Conservation (phyloP, 2,329 filamentous ascomycete species). For the Trichoderma cornu-damae region DNA sequence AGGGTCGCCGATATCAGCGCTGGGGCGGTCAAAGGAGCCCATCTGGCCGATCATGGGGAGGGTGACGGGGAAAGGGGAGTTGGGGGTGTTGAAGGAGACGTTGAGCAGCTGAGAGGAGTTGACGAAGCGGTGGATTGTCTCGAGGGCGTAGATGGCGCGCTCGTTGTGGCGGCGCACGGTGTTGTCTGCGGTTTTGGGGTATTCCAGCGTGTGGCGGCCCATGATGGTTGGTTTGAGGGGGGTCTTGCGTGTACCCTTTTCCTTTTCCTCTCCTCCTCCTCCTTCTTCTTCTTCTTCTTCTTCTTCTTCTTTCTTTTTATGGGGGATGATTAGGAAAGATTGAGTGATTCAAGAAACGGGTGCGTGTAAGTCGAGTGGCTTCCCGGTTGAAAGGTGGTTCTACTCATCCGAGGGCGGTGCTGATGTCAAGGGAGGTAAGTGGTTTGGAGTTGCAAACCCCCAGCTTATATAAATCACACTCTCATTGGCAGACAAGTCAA, state of each 20-base stretch:
- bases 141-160: slow-evolving; percentile 64
- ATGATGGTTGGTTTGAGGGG: slow-evolving; percentile 23
- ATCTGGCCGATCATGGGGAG: slow-evolving; percentile 85
- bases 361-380: too few relatives aligned
- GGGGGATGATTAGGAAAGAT: too few relatives aligned
- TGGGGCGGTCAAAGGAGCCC: slow-evolving; percentile 63
- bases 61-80: slow-evolving; percentile 66
- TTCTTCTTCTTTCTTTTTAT: too few relatives aligned
- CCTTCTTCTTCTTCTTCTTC: too few relatives aligned
- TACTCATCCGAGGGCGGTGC: too few relatives aligned
- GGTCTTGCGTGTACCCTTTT: background rate
- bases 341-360: too few relatives aligned
- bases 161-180: slow-evolving; percentile 63
- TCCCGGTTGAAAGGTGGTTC: too few relatives aligned
- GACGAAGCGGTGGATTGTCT: slow-evolving; percentile 69
- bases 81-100: slow-evolving; percentile 65
- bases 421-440: too few relatives aligned
- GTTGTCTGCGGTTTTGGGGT: slow-evolving; percentile 59
- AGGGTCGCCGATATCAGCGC: slow-evolving; percentile 55
- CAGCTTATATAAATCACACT: too few relatives aligned
- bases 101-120: slow-evolving; percentile 70
- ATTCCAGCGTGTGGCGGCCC: slow-evolving; percentile 45
- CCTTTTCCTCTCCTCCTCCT: too few relatives aligned
- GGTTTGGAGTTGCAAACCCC: too few relatives aligned
- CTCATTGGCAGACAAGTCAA: background rate